These are phyloP conservation scores for Populus trichocarpa DNA, from an alignment of 441 rosid genomes.

Conservation along the genomic window DNA sequence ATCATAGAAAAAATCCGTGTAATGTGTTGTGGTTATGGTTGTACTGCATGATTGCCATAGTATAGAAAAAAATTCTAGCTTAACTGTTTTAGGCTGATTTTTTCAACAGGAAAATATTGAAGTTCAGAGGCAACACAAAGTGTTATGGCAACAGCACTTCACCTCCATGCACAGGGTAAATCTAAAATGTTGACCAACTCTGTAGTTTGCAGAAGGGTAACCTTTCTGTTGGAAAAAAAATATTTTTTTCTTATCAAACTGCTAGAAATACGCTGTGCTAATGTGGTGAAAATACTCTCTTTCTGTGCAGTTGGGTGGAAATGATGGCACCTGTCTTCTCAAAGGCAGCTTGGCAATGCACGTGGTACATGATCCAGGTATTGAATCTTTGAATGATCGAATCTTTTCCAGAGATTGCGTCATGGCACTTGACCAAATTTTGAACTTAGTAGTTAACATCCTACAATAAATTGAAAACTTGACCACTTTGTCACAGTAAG, in stretches of 20 bases:
- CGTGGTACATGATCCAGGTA: constrained; percentile 96
- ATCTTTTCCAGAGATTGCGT: background rate
- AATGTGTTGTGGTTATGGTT: background rate
- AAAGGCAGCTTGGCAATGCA: constrained; percentile 82
- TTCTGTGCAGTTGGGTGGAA: constrained; percentile 79
- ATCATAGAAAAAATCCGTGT: background rate
- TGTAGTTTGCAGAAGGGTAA: background rate
- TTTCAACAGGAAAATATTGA: constrained; percentile 62
- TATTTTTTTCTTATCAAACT: background rate
- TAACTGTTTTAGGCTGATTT: background rate
- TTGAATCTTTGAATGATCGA: background rate
- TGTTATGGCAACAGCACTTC: constrained; percentile 68
- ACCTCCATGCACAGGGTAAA: constrained; percentile 91
- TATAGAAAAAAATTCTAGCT: background rate
- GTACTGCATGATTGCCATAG: background rate
- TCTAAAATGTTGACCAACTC: background rate
- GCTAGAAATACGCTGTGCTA: background rate
- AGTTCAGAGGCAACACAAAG: constrained; percentile 63
- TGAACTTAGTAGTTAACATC: background rate
- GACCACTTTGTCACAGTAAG: background rate
- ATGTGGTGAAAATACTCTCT: background rate
- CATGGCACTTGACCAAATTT: background rate
- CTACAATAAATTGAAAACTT: background rate
- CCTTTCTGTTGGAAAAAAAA: background rate
- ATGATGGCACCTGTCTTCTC: constrained; percentile 99